These are phyloP conservation scores for Syncephalastrum racemosum DNA, from an alignment of 371 early-diverging fungal genomes.

Conservation along the genomic window DNA sequence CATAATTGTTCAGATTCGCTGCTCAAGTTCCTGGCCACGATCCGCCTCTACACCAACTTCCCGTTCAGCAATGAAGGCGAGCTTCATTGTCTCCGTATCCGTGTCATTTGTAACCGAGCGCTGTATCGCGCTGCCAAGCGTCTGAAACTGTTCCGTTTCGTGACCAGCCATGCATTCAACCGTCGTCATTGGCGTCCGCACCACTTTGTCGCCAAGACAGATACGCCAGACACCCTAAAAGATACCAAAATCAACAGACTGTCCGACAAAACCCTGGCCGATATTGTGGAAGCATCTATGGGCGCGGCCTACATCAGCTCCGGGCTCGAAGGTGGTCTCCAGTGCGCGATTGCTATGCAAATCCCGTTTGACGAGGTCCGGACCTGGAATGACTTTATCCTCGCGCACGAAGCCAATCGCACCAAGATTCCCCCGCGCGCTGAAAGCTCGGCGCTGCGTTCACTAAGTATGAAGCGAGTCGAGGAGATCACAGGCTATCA, in stretches of 20 bases:
- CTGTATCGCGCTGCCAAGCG: conserved; percentile 60
- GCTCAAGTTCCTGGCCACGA: conserved; percentile 82
- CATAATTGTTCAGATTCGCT: conserved; percentile 66
- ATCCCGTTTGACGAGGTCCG: conserved; percentile 60
- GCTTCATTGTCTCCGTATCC: conserved; percentile 69
- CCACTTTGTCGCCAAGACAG: conserved; percentile 37
- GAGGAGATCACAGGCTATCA: conserved; percentile 65
- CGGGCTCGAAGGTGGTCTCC: conserved; percentile 65
- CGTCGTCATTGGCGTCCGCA: conserved; percentile 67
- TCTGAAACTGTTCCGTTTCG: conserved; percentile 58
- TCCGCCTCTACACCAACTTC: conserved; percentile 75
- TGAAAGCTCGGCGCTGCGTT: conserved; percentile 25
- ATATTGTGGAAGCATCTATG: conserved; percentile 86
- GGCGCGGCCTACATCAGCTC: conserved; percentile 75
- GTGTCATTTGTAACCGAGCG: conserved; percentile 76
- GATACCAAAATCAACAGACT: conserved; percentile 42
- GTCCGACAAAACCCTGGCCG: conserved; percentile 86
- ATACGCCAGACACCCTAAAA: conserved; percentile 35
- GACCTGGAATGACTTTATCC: conserved; percentile 51
- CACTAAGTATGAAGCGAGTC: conserved; percentile 30
- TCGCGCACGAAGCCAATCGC: conserved; percentile 27
- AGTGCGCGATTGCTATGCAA: conserved; percentile 53
- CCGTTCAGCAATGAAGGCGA: conserved; percentile 83
- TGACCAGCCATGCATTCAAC: conserved; percentile 64
- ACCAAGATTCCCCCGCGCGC: conserved; percentile 32